phyloP scores from a whole-genome alignment of 495 filamentous ascomycete species.

The Daldinia vernicosa region DNA sequence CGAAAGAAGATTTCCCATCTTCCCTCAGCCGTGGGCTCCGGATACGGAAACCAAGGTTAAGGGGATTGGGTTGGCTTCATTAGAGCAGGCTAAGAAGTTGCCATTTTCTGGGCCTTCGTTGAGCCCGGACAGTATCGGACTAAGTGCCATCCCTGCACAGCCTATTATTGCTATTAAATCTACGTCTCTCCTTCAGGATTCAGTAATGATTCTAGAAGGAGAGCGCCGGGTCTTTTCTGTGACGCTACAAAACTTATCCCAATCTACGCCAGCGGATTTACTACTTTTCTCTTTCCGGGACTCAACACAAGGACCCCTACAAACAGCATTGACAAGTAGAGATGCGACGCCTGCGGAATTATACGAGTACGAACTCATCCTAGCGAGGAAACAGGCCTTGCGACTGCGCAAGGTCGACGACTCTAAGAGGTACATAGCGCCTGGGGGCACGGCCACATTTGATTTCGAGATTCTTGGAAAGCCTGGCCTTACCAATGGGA shows the following conservation, averaged over 20 bases:
- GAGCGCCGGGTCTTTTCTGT: slow-evolving; percentile 80
- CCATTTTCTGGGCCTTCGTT: slow-evolving; percentile 49
- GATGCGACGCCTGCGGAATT: slow-evolving; percentile 79
- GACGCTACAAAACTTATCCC: slow-evolving; percentile 80
- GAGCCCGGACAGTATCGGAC: slow-evolving; percentile 58
- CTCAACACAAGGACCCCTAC: slow-evolving; percentile 80
- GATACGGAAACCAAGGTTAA: slow-evolving; percentile 78
- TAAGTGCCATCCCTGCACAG: slow-evolving; percentile 80
- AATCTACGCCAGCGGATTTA: slow-evolving; percentile 77
- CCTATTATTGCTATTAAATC: slow-evolving; percentile 79
- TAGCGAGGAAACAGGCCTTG: slow-evolving; percentile 77
- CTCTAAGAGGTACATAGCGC: slow-evolving; percentile 67
- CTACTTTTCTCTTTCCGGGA: slow-evolving; percentile 88
- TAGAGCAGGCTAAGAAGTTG: slow-evolving; percentile 53
- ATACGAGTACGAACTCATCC: slow-evolving; percentile 83
- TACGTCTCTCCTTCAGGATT: slow-evolving; percentile 81
- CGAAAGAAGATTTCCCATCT: slow-evolving; percentile 84
- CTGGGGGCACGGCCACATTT: slow-evolving; percentile 75
- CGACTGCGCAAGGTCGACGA: slow-evolving; percentile 65
- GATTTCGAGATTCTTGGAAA: slow-evolving; percentile 87
- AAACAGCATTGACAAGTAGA: slow-evolving; percentile 75
- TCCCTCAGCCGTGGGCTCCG: slow-evolving; percentile 77
- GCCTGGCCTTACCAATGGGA: slow-evolving; percentile 80
- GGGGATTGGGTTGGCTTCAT: slow-evolving; percentile 69
- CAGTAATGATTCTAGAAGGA: slow-evolving; percentile 90